Percentiles rank a stretch among this genome's conserved stretches.
Evolutionary conservation across 257 asterid species (phyloP).

Genomic region (Prunella vulgaris): DNA sequence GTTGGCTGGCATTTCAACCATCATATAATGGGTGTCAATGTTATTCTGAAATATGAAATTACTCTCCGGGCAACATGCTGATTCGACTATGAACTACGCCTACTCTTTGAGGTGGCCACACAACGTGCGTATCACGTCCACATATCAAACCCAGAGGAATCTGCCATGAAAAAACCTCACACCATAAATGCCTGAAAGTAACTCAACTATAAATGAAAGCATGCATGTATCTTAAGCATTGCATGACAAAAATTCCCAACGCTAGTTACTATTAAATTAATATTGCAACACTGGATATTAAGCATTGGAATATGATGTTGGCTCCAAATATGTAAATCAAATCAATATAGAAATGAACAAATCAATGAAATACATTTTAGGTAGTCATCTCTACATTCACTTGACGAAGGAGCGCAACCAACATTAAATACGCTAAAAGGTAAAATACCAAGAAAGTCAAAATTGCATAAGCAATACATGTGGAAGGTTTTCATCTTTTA

Average conservation of each 20-base stretch:
- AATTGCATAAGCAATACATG: background rate
- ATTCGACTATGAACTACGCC: constrained; percentile 47
- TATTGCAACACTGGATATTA: background rate
- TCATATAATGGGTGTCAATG: background rate
- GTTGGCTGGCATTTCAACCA: background rate
- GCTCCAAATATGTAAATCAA: background rate
- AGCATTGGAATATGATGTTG: background rate
- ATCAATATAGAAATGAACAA: background rate
- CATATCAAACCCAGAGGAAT: constrained; percentile 84
- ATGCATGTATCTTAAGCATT: no score
- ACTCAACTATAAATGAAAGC: background rate
- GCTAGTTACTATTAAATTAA: background rate
- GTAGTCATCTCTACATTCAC: background rate
- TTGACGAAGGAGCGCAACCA: background rate
- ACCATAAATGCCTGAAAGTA: background rate
- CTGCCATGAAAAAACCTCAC: constrained; percentile 34
- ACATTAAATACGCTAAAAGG: background rate
- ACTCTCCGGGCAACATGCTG: constrained; percentile 28
- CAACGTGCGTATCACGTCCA: constrained; percentile 70
- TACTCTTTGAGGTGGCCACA: constrained; percentile 87
- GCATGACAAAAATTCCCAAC: no score
- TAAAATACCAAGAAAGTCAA: background rate
- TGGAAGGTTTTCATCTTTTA: background rate
- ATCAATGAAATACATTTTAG: background rate
- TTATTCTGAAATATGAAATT: constrained; percentile 10